A percentile compares a stretch with the other conserved stretches of the same genome.
These are phyloP conservation scores for Exophiala sp. DNA, from an alignment of 2,329 filamentous ascomycete genomes.

Conservation along the genomic window DNA sequence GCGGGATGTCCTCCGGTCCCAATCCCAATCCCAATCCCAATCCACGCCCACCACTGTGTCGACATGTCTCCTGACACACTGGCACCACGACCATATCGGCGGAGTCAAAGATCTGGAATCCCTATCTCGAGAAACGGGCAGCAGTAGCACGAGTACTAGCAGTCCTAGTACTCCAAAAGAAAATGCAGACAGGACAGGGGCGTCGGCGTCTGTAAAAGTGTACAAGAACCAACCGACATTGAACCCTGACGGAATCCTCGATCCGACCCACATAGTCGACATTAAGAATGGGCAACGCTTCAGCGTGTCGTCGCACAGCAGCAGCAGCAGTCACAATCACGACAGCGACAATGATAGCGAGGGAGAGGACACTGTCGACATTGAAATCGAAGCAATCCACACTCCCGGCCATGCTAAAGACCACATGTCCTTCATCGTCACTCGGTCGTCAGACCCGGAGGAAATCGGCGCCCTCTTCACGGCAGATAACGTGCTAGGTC, in stretches of 20 bases:
- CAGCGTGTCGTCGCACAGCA: conserved; percentile 29
- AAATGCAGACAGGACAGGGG: too few relatives aligned
- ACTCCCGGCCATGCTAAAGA: conserved; percentile 74
- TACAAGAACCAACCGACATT: conserved; percentile 40
- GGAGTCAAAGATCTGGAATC: conserved; percentile 65
- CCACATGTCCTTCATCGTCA: conserved; percentile 71
- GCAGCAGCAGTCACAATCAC: conserved; percentile 43
- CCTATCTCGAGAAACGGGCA: conserved; percentile 54
- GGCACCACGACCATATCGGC: conserved; percentile 80
- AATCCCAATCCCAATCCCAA: conserved; percentile 18
- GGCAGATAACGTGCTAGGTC: conserved; percentile 80
- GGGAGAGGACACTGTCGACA: conserved; percentile 29
- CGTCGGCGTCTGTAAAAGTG: conserved; percentile 41
- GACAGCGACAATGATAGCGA: neutral
- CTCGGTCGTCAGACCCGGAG: conserved; percentile 31
- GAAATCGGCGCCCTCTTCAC: conserved; percentile 82
- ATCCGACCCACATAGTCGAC: conserved; percentile 49
- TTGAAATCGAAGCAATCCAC: conserved; percentile 56
- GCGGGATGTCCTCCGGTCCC: conserved; percentile 50
- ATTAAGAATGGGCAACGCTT: conserved; percentile 34
- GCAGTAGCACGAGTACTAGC: too few relatives aligned
- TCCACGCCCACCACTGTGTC: conserved; percentile 57
- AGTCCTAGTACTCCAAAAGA: too few relatives aligned
- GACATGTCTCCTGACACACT: conserved; percentile 76
- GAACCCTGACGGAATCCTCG: conserved; percentile 51